Percentiles rank a stretch among this genome's conserved stretches.
These are phyloP conservation scores for Bacterosira constricta DNA, from an alignment of 108 stramenopile species.

Conservation along the genomic window DNA sequence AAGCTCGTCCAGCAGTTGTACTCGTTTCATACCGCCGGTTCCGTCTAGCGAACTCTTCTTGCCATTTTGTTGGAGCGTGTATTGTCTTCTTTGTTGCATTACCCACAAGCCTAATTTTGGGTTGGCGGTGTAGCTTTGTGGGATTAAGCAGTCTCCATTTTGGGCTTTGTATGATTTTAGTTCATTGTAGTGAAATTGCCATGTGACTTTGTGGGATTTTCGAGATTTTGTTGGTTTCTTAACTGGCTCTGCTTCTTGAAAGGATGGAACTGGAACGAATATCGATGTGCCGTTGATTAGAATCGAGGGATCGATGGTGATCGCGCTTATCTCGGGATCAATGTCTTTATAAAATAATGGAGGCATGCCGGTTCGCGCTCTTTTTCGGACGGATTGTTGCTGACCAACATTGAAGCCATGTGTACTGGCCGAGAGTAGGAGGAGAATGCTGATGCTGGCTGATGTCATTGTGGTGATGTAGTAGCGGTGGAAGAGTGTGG, in stretches of 20 bases:
- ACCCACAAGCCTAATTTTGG: constrained; percentile 59
- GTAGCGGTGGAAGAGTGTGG: too few species aligned
- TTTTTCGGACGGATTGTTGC: neutral
- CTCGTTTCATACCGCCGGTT: neutral
- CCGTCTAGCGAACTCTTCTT: constrained; percentile 13
- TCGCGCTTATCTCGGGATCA: constrained; percentile 16
- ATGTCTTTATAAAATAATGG: constrained; percentile 22
- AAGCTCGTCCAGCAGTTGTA: constrained; percentile 16
- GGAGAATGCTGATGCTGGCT: neutral
- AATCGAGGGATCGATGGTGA: neutral
- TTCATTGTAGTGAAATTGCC: constrained; percentile 23
- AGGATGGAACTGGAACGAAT: neutral
- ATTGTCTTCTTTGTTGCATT: constrained; percentile 59
- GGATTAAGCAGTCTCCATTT: constrained; percentile 62
- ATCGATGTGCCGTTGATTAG: neutral
- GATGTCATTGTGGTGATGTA: too few species aligned
- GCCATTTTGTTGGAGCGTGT: constrained; percentile 36
- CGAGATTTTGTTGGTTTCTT: neutral
- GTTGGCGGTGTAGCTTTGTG: constrained; percentile 40
- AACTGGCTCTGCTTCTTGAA: neutral
- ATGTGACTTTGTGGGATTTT: constrained; percentile 10
- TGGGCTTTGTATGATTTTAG: constrained; percentile 39
- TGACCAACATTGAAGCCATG: constrained; percentile 14
- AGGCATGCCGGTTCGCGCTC: neutral
- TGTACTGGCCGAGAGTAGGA: neutral